phyloP scores from a whole-genome alignment of 1,139 yeast genomes.

The Yamadazyma blattariae region DNA sequence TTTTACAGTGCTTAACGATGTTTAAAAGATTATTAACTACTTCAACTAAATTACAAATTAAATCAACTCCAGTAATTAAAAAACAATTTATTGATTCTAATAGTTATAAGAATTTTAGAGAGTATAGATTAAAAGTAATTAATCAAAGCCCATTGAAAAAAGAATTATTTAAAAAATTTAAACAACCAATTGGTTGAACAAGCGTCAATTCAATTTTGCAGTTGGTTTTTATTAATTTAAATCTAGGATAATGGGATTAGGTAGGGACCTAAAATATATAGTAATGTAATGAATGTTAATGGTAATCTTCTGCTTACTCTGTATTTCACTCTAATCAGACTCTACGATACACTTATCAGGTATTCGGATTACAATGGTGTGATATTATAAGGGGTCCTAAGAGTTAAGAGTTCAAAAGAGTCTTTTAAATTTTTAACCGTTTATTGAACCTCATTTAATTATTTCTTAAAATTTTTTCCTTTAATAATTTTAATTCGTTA shows the following conservation, averaged over 20 bases:
- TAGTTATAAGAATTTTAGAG: slow-evolving; percentile 45
- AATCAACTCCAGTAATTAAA: background rate
- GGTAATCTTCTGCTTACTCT: too few relatives aligned
- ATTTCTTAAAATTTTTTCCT: slow-evolving; percentile 26
- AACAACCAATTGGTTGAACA: slow-evolving; percentile 1
- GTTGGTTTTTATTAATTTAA: too few relatives aligned
- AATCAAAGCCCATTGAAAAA: slow-evolving; percentile 47
- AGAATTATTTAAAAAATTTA: slow-evolving; percentile 19
- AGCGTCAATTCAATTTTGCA: too few relatives aligned
- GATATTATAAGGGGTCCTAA: too few relatives aligned
- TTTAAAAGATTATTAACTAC: slow-evolving; percentile 5
- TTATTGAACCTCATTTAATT: too few relatives aligned
- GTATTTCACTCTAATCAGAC: too few relatives aligned
- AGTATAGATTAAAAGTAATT: slow-evolving; percentile 50
- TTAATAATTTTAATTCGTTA: slow-evolving; percentile 35
- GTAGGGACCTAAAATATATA: background rate
- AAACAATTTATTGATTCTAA: slow-evolving; percentile 2
- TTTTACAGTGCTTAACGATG: background rate
- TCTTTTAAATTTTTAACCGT: too few relatives aligned
- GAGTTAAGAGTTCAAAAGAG: too few relatives aligned
- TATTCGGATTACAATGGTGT: too few relatives aligned
- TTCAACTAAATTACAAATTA: slow-evolving; percentile 5
- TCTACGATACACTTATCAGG: too few relatives aligned
- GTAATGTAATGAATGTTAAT: too few relatives aligned
- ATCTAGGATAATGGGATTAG: too few relatives aligned